These are phyloP conservation scores for Plasmodium blacklocki DNA, from an alignment of 169 alveolate genomes.

Conservation along the genomic window DNA sequence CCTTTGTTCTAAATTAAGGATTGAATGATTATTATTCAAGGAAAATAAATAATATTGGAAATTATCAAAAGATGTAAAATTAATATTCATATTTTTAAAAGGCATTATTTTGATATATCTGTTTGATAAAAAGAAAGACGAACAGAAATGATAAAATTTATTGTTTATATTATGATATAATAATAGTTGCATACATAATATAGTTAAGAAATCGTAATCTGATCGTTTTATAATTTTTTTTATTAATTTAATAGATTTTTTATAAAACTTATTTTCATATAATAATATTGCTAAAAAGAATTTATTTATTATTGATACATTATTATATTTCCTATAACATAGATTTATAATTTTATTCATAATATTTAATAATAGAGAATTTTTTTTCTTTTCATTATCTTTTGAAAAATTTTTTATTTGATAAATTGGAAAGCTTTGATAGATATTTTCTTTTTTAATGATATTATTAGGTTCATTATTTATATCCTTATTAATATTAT, in stretches of 20 bases:
- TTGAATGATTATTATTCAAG: slow-evolving; percentile 7
- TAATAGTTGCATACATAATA: slow-evolving; percentile 64
- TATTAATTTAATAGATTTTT: slow-evolving; percentile 29
- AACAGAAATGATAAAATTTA: slow-evolving; percentile 51
- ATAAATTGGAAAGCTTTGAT: slow-evolving; percentile 53
- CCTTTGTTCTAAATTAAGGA: slow-evolving; percentile 18
- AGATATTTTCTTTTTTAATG: slow-evolving; percentile 21
- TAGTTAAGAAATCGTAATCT: slow-evolving; percentile 14
- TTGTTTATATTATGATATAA: slow-evolving; percentile 35
- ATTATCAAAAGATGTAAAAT: slow-evolving; percentile 25
- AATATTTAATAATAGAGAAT: slow-evolving; percentile 34
- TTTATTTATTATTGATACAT: slow-evolving; percentile 40
- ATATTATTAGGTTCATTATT: no score
- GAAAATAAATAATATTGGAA: slow-evolving; percentile 37
- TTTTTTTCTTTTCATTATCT: slow-evolving; percentile 47
- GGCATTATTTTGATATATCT: slow-evolving; percentile 24
- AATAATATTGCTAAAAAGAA: slow-evolving; percentile 60
- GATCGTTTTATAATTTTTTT: slow-evolving; percentile 50
- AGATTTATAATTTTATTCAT: slow-evolving; percentile 65
- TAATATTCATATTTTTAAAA: slow-evolving; percentile 37
- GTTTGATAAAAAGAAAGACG: slow-evolving; percentile 56
- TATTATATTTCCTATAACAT: slow-evolving; percentile 39
- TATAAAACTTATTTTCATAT: slow-evolving; percentile 44
- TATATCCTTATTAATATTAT: no score
- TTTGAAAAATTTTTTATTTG: slow-evolving; percentile 53